Base-by-base conservation (phyloP, 371 early-diverging fungal genomes). In the Basidiobolus meristosporus region DNA sequence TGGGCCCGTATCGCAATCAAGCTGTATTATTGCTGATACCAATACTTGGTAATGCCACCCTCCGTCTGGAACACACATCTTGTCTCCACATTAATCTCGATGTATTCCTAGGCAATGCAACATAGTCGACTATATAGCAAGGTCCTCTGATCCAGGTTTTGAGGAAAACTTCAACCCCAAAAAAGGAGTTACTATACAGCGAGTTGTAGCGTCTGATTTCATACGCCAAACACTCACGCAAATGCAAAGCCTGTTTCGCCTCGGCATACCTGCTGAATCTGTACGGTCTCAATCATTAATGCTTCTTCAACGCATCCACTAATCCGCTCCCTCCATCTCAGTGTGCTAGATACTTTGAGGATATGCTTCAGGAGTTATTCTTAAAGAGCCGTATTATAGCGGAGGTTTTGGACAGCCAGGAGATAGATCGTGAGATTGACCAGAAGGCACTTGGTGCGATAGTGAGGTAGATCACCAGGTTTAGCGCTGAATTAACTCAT, bases 1-100 rank as follows among this genome's bases (percentile, higher is more conserved):
- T 38, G 58, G 52, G 21, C 31, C 52, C 10, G 53, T 66, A 0
- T 42, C 57, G 16, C 57, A 62, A 16, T 57, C 67, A 0, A 60
- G 60, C 15, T 66, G 68, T 39, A 47, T 72, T 31, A 57, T 69
- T 9, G 70, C 70, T 9, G 70, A 72, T 45, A 56, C 64, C 5
- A 66, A 64, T 35, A 64, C 52, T 7, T 57, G 54, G 26, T 26
- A 26, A 26, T 3, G 9, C n/a, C n/a, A n/a, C n/a, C n/a, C n/a
- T n/a, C n/a, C n/a, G n/a, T n/a, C n/a, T n/a, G n/a, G n/a, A n/a
- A n/a, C n/a, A n/a, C n/a, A n/a, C n/a, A n/a, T n/a, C n/a, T n/a
- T n/a, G n/a, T n/a, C n/a, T n/a, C n/a, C n/a, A n/a, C n/a, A n/a
- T n/a, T n/a, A n/a, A n/a, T n/a, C n/a, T n/a, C n/a, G n/a, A n/a